These are phyloP conservation scores for Infundibulicybe gibba DNA, from an alignment of 768 basidiomycete genomes.

Conservation along the genomic window DNA sequence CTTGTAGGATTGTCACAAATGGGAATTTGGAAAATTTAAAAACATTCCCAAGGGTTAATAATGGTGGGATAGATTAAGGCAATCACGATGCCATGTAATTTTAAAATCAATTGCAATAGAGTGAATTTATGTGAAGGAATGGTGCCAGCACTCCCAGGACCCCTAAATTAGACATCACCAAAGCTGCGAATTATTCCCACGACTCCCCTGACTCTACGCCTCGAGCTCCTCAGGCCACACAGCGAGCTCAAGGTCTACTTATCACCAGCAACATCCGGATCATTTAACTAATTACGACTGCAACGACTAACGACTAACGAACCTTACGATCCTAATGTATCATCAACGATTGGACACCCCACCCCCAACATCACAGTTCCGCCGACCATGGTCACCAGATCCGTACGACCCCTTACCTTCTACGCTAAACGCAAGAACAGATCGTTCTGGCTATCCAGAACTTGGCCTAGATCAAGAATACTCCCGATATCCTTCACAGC, in stretches of 20 bases:
- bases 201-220: too few species aligned
- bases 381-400: slow-evolving; percentile 67
- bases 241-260: not conserved
- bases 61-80: not conserved
- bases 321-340: slow-evolving; percentile 30
- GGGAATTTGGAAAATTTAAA: slow-evolving; percentile 60
- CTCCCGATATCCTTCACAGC: slow-evolving; percentile 11
- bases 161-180: too few species aligned
- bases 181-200: too few species aligned
- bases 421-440: slow-evolving; percentile 8
- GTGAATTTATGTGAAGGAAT: too few species aligned
- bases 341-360: slow-evolving; percentile 44
- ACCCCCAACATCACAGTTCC: slow-evolving; percentile 49
- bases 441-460: slow-evolving; percentile 12
- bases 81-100: too few species aligned
- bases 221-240: not conserved
- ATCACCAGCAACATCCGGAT: not conserved
- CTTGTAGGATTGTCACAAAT: slow-evolving; percentile 70
- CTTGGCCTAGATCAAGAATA: slow-evolving; percentile 14
- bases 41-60: slow-evolving; percentile 1
- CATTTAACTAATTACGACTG: slow-evolving; percentile 2
- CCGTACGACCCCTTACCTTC: slow-evolving; percentile 41
- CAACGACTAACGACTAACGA: slow-evolving; percentile 10
- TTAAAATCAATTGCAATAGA: too few species aligned
- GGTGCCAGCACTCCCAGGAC: too few species aligned